A percentile compares a stretch with the other conserved stretches of the same genome.
Evolutionary conservation across 768 basidiomycete species (phyloP).

Genomic region (Harrya chromipes): DNA sequence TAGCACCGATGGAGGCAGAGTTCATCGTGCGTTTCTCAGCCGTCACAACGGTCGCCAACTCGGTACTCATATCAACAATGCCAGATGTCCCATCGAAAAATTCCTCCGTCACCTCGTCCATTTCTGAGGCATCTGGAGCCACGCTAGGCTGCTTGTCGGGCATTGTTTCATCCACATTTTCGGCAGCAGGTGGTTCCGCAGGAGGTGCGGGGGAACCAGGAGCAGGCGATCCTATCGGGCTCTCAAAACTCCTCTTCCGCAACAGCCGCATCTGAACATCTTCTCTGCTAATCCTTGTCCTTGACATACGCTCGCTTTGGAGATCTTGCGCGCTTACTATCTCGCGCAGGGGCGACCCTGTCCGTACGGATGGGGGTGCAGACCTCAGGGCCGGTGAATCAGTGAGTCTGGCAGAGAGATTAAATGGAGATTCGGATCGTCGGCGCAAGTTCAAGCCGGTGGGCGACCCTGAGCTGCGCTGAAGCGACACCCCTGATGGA

Average conservation of each 20-base stretch:
- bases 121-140: not conserved
- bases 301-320: conserved; percentile 21
- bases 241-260: conserved; percentile 43
- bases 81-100: conserved; percentile 40
- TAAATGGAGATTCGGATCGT: conserved; percentile 24
- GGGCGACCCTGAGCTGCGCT: conserved; percentile 20
- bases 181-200: not conserved
- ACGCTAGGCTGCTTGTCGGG: not conserved
- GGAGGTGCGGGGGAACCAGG: conserved; percentile 9
- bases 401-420: conserved; percentile 13
- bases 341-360: conserved; percentile 30
- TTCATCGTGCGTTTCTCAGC: conserved; percentile 42
- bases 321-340: conserved; percentile 20
- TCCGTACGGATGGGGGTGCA: conserved; percentile 19
- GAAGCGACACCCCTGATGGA: conserved; percentile 8
- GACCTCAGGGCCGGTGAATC: conserved; percentile 19
- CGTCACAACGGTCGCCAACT: conserved; percentile 47
- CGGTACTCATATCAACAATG: conserved; percentile 38
- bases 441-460: conserved; percentile 11
- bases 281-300: conserved; percentile 50
- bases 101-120: conserved; percentile 27
- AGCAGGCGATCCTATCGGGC: conserved; percentile 31
- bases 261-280: conserved; percentile 50
- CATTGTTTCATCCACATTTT: not conserved
- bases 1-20: not conserved